Evolutionary conservation across 2,329 filamentous ascomycete species (phyloP).

Genomic region (Pleoardoris graminearum): DNA sequence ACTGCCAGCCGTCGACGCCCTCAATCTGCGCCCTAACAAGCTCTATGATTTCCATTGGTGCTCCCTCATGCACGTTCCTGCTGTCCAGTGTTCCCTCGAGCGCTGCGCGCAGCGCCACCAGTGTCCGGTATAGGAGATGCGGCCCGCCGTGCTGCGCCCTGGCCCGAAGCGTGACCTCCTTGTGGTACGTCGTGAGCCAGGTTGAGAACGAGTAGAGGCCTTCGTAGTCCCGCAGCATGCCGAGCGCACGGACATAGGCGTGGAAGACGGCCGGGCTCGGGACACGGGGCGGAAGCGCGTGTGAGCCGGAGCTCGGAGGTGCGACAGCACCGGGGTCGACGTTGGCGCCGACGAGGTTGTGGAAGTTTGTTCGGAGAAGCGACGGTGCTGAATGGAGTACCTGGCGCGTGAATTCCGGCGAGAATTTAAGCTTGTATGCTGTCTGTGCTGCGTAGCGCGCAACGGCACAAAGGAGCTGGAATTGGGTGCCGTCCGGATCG

Average conservation of each 20-base stretch:
- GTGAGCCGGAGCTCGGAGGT: not conserved
- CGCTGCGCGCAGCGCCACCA: constrained; percentile 49
- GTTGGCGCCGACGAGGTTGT: constrained; percentile 26
- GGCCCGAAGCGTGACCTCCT: constrained; percentile 32
- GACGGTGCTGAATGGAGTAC: constrained; percentile 22
- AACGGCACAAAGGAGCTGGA: constrained; percentile 39
- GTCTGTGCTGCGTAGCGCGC: constrained; percentile 35
- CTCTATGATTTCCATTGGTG: constrained; percentile 36
- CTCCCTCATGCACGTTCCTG: constrained; percentile 13
- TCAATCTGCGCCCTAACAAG: constrained; percentile 41
- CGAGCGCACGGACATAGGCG: constrained; percentile 66
- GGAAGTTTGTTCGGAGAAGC: constrained; percentile 33
- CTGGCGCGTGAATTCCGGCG: constrained; percentile 14
- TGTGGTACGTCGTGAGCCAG: constrained; percentile 56
- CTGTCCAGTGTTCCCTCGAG: constrained; percentile 41
- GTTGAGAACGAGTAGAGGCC: constrained; percentile 61
- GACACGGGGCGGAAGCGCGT: constrained; percentile 44
- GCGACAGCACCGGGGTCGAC: constrained; percentile 15
- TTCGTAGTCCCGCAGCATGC: constrained; percentile 61
- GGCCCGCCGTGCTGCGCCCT: constrained; percentile 30
- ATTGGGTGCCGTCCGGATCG: constrained; percentile 39
- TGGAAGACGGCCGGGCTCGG: constrained; percentile 57
- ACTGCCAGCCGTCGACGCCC: constrained; percentile 47
- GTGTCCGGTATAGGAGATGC: constrained; percentile 34
- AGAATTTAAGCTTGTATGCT: constrained; percentile 14